Evolutionary conservation across 2,329 filamentous ascomycete genomes (phyloP).

Genomic region (Paramyrothecium sp.): DNA sequence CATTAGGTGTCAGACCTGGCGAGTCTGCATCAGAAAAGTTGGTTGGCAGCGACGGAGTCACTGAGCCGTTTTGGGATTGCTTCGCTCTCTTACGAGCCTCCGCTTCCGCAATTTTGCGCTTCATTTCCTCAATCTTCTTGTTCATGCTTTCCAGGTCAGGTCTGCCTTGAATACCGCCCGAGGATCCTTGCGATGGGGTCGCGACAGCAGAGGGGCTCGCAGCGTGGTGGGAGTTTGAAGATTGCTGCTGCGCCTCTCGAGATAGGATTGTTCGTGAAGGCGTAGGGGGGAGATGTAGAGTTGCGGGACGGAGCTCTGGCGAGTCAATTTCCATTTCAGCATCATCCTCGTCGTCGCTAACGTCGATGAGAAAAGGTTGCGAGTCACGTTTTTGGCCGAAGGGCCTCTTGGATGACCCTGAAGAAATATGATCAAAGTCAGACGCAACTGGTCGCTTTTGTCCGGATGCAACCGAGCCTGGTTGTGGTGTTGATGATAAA

Average conservation of each 20-base stretch:
- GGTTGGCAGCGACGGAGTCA: constrained; percentile 19
- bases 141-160: constrained; percentile 50
- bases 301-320: constrained; percentile 39
- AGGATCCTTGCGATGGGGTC: constrained; percentile 35
- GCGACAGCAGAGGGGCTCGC: constrained; percentile 36
- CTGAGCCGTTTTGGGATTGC: constrained; percentile 26
- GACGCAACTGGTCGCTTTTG: constrained; percentile 58
- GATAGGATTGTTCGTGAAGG: constrained; percentile 34
- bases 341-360: constrained; percentile 72
- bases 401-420: constrained; percentile 52
- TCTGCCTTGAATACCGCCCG: constrained; percentile 30
- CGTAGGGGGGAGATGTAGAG: constrained; percentile 26
- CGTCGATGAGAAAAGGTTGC: constrained; percentile 74
- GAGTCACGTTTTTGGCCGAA: constrained; percentile 59
- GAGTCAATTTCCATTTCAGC: constrained; percentile 68
- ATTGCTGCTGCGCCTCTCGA: constrained; percentile 42
- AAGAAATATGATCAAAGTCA: constrained; percentile 62
- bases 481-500: constrained; percentile 25
- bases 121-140: constrained; percentile 60
- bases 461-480: constrained; percentile 12
- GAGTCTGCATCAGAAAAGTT: constrained; percentile 5
- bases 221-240: constrained; percentile 33
- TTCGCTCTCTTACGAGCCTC: constrained; percentile 53
- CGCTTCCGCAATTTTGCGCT: constrained; percentile 55
- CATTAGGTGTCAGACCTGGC: not conserved